Conservation (phyloP, 1,139 yeast genomes). For the Diutina ranongensis region DNA sequence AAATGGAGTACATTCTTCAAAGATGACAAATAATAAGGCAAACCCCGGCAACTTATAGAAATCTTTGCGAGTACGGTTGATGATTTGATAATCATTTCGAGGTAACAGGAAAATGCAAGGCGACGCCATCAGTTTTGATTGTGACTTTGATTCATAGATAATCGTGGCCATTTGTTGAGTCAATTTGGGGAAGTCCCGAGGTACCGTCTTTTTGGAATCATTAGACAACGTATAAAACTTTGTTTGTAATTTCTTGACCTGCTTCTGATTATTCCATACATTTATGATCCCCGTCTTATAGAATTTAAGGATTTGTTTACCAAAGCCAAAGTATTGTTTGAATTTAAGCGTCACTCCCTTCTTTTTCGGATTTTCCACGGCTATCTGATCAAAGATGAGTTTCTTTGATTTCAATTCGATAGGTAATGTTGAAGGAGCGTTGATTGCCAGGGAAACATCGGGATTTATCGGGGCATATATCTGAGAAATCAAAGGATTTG, state of each 20-base stretch:
- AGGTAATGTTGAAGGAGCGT: not conserved
- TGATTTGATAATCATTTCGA: constrained; percentile 41
- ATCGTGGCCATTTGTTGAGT: constrained; percentile 25
- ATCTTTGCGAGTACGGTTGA: constrained; percentile 49
- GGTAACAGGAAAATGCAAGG: constrained; percentile 25
- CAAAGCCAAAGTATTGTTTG: constrained; percentile 28
- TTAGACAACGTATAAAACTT: constrained; percentile 17
- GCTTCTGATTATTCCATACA: constrained; percentile 33
- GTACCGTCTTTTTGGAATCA: constrained; percentile 10
- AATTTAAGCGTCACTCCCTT: constrained; percentile 15
- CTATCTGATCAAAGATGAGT: not conserved
- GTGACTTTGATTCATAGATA: constrained; percentile 20
- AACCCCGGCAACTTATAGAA: constrained; percentile 51
- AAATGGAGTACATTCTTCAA: constrained; percentile 55
- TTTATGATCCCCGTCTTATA: constrained; percentile 42
- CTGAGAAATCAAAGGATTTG: no score
- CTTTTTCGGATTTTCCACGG: not conserved
- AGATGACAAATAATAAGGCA: constrained; percentile 42
- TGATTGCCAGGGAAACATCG: no score
- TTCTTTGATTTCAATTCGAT: not conserved
- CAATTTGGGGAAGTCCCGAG: constrained; percentile 17
- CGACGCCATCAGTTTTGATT: constrained; percentile 15
- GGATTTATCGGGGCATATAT: no score
- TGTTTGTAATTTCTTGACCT: constrained; percentile 15
- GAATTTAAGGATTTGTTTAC: constrained; percentile 30